Conservation (phyloP, 805 yeast species). For the Middelhovenomyces tepae region DNA sequence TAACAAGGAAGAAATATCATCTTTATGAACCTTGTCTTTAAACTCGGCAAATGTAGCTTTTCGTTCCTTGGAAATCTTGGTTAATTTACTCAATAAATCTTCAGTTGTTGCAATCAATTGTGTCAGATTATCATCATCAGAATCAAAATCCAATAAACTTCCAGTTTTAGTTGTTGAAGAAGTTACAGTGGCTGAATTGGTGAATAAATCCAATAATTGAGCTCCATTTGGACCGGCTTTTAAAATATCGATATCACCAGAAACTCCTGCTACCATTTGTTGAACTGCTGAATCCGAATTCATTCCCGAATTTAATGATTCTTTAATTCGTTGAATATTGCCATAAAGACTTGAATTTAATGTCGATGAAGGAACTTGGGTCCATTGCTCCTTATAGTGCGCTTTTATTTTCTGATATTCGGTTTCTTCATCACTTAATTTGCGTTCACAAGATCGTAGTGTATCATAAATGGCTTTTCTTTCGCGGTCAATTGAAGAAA, state of each 20-base stretch:
- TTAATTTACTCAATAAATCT: conserved; percentile 50
- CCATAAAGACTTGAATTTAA: conserved; percentile 20
- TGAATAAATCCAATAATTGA: conserved; percentile 31
- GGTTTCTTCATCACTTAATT: conserved; percentile 27
- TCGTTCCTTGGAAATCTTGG: conserved; percentile 56
- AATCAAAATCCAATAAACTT: conserved; percentile 65
- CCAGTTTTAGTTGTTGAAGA: conserved; percentile 18
- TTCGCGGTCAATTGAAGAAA: conserved; percentile 26
- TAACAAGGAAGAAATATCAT: conserved; percentile 73
- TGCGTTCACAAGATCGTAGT: conserved; percentile 24
- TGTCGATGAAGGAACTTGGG: conserved; percentile 29
- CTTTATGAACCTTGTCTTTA: conserved; percentile 62
- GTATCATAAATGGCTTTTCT: conserved; percentile 17
- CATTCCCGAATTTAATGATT: conserved; percentile 30
- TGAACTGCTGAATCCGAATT: conserved; percentile 48
- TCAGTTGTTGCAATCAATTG: conserved; percentile 43
- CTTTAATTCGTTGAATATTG: conserved; percentile 26
- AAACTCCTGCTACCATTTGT: conserved; percentile 38
- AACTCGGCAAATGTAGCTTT: conserved; percentile 50
- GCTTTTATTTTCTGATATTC: conserved; percentile 29
- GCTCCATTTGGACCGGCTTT: conserved; percentile 36
- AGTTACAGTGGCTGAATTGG: conserved; percentile 6
- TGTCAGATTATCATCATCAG: conserved; percentile 28
- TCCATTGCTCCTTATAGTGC: conserved; percentile 32
- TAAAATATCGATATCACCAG: conserved; percentile 37